Percentiles rank a stretch among this genome's conserved stretches.
phyloP scores from a whole-genome alignment of 805 yeast genomes.

The Vanderwaltozyma yarrowii region DNA sequence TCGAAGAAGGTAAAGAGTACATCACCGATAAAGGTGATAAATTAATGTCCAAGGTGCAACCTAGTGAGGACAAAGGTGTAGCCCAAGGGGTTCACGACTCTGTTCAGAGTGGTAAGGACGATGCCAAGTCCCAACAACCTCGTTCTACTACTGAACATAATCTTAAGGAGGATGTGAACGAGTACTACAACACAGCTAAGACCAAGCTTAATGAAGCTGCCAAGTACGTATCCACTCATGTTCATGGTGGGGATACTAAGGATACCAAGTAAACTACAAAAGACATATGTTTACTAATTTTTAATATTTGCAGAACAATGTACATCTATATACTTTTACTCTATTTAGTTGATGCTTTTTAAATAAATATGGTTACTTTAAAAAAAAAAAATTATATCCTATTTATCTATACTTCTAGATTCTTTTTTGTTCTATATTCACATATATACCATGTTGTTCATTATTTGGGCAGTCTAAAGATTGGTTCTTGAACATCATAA shows the following conservation, averaged over 20 bases:
- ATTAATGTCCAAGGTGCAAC: constrained; percentile 47
- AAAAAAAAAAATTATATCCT: too few relatives aligned
- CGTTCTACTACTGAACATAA: constrained; percentile 26
- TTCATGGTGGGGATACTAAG: constrained; percentile 41
- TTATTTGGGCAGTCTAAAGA: not conserved
- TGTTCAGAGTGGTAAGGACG: constrained; percentile 44
- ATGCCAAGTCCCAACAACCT: constrained; percentile 24
- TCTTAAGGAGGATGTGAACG: constrained; percentile 44
- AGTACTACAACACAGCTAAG: constrained; percentile 49
- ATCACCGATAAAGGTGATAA: constrained; percentile 61
- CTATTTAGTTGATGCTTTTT: too few relatives aligned
- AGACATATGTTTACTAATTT: not conserved
- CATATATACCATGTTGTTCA: too few relatives aligned
- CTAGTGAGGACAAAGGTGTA: constrained; percentile 58
- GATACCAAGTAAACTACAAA: not conserved
- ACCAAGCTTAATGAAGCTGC: constrained; percentile 36
- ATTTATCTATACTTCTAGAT: too few relatives aligned
- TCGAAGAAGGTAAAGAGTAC: constrained; percentile 60
- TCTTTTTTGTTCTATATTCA: too few relatives aligned
- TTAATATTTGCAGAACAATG: too few relatives aligned
- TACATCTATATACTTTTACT: too few relatives aligned
- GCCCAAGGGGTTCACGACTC: constrained; percentile 62
- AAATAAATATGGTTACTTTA: too few relatives aligned
- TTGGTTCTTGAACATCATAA: not conserved
- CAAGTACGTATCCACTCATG: constrained; percentile 37